Evolutionary conservation across 768 basidiomycete genomes (phyloP), one percentile per base, ranked within the genome.

Genomic region (Rhizopogon roseolus): DNA sequence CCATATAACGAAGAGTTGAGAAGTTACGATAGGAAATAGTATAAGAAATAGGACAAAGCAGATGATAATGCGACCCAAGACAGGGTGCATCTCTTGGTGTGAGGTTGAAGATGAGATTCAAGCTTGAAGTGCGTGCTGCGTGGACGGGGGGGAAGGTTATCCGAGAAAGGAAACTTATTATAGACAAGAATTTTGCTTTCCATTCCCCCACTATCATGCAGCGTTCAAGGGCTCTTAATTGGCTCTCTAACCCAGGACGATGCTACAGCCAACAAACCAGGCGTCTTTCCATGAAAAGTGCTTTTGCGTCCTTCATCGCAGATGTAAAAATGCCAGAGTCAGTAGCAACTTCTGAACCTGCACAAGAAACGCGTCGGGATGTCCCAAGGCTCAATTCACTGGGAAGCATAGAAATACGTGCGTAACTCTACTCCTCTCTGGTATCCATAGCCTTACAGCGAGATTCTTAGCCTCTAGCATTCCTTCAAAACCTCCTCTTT

Each of bases 1-100:
- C 92, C 82, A 83, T 66, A 97, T 84, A 55, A 98, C 77, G 71
- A 90, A 94, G 61, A 93, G 79, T 68, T 98, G 96, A 2, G 88
- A 84, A 6, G 90, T 87, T 67, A 92, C 91, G 2, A 90, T 82
- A 58, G 98, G 93, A 70, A 98, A 98, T 49, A 76, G 80, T 41
- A 93, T 92, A 36, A 93, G 78, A 60, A 75, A 75, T 49, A 88
- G 76, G 55, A 89, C 88, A 60, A 83, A 76, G 60, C 78, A 75
- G 66, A 93, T 85, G 61, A 85, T 73, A 54, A 93, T 70, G 48
- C 79, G 72, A 28, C 85, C 85, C 54, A 85, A 66, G 58, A 84
- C 58, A 43, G 74, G 64, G 51, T 73, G 71, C 77, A 79, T 79
- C 6, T 13, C 61, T 39, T 49, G 39, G 44, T 29, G 43, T 22